Conservation (phyloP, 257 asterid species). For the Handroanthus guayacan region DNA sequence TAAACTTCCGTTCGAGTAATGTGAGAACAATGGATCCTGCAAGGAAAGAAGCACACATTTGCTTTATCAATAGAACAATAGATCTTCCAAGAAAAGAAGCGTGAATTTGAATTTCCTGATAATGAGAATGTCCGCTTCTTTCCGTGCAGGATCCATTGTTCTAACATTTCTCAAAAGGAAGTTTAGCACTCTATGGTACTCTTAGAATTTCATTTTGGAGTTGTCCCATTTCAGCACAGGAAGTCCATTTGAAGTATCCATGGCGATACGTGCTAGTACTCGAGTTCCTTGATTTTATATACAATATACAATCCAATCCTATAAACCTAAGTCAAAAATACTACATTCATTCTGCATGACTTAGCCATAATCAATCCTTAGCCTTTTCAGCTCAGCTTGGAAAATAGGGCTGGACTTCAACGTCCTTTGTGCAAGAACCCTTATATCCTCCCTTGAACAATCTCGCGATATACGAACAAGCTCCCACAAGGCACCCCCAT, state of each 20-base stretch:
- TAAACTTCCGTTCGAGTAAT: constrained; percentile 29
- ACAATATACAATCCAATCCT: constrained; percentile 23
- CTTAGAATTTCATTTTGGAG: too few species aligned
- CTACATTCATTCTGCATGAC: constrained; percentile 28
- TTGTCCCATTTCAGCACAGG: too few species aligned
- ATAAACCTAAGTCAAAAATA: constrained; percentile 30
- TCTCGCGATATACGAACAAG: constrained; percentile 76
- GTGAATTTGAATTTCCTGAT: too few species aligned
- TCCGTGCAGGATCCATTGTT: too few species aligned
- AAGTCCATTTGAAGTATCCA: too few species aligned
- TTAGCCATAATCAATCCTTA: constrained; percentile 59
- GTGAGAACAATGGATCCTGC: constrained; percentile 30
- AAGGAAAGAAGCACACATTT: constrained; percentile 20
- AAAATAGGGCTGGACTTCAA: constrained; percentile 62
- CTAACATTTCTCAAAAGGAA: too few species aligned
- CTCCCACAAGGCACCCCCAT: constrained; percentile 78
- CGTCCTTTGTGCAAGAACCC: constrained; percentile 68
- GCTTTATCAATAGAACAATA: too few species aligned
- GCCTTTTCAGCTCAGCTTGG: constrained; percentile 64
- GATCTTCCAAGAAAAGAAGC: too few species aligned
- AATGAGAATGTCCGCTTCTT: too few species aligned
- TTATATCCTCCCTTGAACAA: constrained; percentile 76
- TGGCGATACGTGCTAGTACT: neutral
- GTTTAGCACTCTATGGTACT: too few species aligned
- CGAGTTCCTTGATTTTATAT: neutral